Base-by-base conservation (phyloP, 169 alveolate genomes). In the Hepatocystis sp. region DNA sequence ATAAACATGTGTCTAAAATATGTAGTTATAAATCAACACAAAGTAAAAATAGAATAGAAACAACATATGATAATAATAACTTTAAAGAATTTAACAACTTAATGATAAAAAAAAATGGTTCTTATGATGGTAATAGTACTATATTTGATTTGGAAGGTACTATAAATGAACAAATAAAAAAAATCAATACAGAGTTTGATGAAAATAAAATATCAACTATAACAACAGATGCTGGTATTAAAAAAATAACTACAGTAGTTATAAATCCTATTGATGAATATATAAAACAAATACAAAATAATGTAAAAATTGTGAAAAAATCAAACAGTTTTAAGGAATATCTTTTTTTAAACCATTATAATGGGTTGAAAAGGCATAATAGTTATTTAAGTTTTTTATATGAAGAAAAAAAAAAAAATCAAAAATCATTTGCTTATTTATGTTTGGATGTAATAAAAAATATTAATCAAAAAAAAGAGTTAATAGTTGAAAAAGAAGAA, bases 401-500 rank as follows among this genome's bases (percentile, higher is more conserved):
- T 17, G 78, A 46, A 44, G 52, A 71, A 58, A 60, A 51, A 46
- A 71, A 25, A 36, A 11, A 39, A 13, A 42, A 71, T 36, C 39
- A 21, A 10, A 56, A 34, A 13, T 2, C 42, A 21, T 19, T 71
- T 8, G 86, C 86, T 11, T 58, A 42, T 2, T 23, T 30, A 17
- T 71, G 86, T 28, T 71, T 58, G 34, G 36, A 71, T 0, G 63
- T 58, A 42, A 71, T 71, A 66, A 71, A 58, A 25, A 11, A 28
- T 27, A 40, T 71, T 0, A 64, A 71, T 13, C 84, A 71, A 11
- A 71, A 71, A 36, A 27, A 46, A 2, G 28, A 56, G 44, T 15
- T 71, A 3, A 71, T 71, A 10, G 2, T 71, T 36, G 76, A 71
- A 51, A 56, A 36, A 8, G 78, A 71, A 58, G 86, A 91, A 63